phyloP scores from a whole-genome alignment of 768 basidiomycete genomes.

The Termitomyces sp. region DNA sequence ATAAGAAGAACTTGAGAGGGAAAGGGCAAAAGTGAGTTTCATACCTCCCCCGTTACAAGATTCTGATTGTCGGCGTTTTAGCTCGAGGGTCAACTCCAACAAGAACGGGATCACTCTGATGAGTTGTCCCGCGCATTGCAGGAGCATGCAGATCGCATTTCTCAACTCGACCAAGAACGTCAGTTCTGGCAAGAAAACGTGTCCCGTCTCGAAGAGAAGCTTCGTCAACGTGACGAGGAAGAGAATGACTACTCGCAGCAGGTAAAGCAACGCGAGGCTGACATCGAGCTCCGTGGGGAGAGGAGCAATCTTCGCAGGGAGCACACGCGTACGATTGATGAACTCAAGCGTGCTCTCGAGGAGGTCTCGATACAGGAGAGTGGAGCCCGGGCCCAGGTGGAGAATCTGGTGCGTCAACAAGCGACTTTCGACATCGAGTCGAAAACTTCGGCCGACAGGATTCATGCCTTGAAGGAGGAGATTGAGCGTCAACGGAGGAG shows the following conservation, averaged over 20 bases:
- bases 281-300: conserved; percentile 50
- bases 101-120: too few species aligned
- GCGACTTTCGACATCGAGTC: conserved; percentile 54
- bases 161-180: conserved; percentile 51
- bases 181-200: conserved; percentile 52
- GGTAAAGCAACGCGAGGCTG: conserved; percentile 45
- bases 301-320: conserved; percentile 53
- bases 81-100: conserved; percentile 51
- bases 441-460: conserved; percentile 45
- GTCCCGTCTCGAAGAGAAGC: conserved; percentile 50
- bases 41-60: too few species aligned
- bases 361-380: conserved; percentile 46
- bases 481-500: conserved; percentile 57
- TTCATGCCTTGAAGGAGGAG: conserved; percentile 51
- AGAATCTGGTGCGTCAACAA: too few species aligned
- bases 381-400: too few species aligned
- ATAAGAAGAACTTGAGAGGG: too few species aligned
- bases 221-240: too few species aligned
- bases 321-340: conserved; percentile 44
- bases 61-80: conserved; percentile 20
- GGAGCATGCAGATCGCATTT: conserved; percentile 51
- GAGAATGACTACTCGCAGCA: too few species aligned
- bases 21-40: too few species aligned
- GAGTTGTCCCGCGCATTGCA: conserved; percentile 45
- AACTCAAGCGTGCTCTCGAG: too few species aligned